A percentile compares a stretch with the other conserved stretches of the same genome.
Evolutionary conservation across 495 filamentous ascomycete species (phyloP).

Genomic region (Hypoxylon trugodes): DNA sequence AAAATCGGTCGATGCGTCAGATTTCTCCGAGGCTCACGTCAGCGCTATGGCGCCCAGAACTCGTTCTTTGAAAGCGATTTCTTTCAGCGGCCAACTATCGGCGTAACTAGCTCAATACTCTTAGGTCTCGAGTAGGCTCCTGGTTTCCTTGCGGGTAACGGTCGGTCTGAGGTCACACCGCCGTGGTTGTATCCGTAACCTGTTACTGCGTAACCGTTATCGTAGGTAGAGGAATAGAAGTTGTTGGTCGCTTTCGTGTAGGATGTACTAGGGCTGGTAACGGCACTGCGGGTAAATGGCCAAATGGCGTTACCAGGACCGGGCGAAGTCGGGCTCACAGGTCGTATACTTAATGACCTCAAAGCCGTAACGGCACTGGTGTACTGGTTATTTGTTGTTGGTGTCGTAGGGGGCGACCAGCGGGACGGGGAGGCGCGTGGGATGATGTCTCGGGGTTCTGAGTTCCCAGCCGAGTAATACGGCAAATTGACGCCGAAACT

Average conservation of each 20-base stretch:
- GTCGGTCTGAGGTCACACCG: constrained; percentile 49
- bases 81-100: constrained; percentile 55
- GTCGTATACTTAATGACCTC: constrained; percentile 54
- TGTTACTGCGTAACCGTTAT: constrained; percentile 49
- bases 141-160: constrained; percentile 54
- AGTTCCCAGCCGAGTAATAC: constrained; percentile 45
- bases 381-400: constrained; percentile 45
- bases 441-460: constrained; percentile 59
- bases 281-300: constrained; percentile 56
- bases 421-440: constrained; percentile 61
- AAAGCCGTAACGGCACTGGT: constrained; percentile 55
- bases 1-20: constrained; percentile 29
- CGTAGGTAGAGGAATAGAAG: constrained; percentile 57
- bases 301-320: constrained; percentile 48
- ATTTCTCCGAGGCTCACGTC: constrained; percentile 42
- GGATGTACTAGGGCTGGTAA: constrained; percentile 56
- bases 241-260: constrained; percentile 49
- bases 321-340: constrained; percentile 58
- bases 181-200: constrained; percentile 43
- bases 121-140: constrained; percentile 58
- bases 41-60: constrained; percentile 28
- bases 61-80: constrained; percentile 1
- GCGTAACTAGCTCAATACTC: constrained; percentile 61
- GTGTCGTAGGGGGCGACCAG: constrained; percentile 54
- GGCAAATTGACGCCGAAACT: constrained; percentile 45